These are phyloP conservation scores for Pseudozyma sp. DNA, from an alignment of 1,284 basidiomycete species.

Conservation along the genomic window DNA sequence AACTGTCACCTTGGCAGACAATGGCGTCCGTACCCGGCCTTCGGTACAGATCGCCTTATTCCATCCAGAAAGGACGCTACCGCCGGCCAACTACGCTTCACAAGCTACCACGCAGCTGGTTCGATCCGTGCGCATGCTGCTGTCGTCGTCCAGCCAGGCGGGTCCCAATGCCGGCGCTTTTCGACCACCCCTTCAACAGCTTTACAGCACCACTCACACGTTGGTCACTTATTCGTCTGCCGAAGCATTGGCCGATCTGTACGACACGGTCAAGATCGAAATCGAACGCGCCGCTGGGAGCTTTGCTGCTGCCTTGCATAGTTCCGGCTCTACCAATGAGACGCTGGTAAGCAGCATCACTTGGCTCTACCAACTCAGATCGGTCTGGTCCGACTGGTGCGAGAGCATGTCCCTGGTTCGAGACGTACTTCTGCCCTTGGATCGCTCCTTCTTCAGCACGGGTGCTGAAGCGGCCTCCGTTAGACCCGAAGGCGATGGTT, in stretches of 20 bases:
- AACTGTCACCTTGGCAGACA: not conserved
- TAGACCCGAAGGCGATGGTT: not conserved
- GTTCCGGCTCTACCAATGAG: slow-evolving; percentile 27
- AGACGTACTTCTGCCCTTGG: slow-evolving; percentile 38
- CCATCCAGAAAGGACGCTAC: slow-evolving; percentile 18
- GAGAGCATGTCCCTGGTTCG: slow-evolving; percentile 40
- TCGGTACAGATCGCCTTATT: slow-evolving; percentile 23
- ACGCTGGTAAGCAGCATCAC: slow-evolving; percentile 19
- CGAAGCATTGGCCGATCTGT: slow-evolving; percentile 35
- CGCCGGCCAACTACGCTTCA: slow-evolving; percentile 32
- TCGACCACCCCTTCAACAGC: slow-evolving; percentile 30
- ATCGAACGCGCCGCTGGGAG: slow-evolving; percentile 53
- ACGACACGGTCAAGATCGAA: slow-evolving; percentile 59
- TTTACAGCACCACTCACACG: slow-evolving; percentile 39
- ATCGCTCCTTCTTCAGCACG: slow-evolving; percentile 20
- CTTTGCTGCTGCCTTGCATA: slow-evolving; percentile 29
- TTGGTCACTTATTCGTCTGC: slow-evolving; percentile 20
- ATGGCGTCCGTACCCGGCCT: not conserved
- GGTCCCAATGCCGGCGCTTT: slow-evolving; percentile 1
- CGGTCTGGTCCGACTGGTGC: slow-evolving; percentile 54
- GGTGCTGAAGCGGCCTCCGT: not conserved
- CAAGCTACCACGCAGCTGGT: slow-evolving; percentile 32
- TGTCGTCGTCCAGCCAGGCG: slow-evolving; percentile 18
- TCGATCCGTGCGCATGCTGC: slow-evolving; percentile 37
- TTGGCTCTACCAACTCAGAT: slow-evolving; percentile 48